Conservation (phyloP, 1,139 yeast genomes). For the Spathaspora jeffriesii region DNA sequence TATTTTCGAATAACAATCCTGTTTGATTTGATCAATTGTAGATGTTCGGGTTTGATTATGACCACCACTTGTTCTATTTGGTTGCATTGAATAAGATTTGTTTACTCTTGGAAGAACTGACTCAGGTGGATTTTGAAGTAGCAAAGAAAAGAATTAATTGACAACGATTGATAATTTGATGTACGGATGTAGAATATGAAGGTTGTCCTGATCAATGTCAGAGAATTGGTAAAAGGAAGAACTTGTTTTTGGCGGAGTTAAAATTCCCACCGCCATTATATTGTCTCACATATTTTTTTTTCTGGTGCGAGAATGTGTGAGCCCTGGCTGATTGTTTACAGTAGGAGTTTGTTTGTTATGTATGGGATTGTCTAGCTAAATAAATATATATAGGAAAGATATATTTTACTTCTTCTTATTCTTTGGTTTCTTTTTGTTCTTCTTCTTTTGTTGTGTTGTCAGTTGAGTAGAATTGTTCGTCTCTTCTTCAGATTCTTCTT, state of each 20-base stretch:
- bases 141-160: too few species aligned
- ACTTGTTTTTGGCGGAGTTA: too few species aligned
- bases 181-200: too few species aligned
- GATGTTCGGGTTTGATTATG: neutral
- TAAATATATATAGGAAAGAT: neutral
- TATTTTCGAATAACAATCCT: slow-evolving; percentile 44
- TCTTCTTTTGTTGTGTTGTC: neutral
- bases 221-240: too few species aligned
- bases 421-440: slow-evolving; percentile 6
- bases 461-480: neutral
- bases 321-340: neutral
- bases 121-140: too few species aligned
- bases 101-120: too few species aligned
- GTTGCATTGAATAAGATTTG: neutral
- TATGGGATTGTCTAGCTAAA: neutral
- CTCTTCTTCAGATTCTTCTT: slow-evolving; percentile 3
- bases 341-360: neutral
- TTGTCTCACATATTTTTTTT: neutral
- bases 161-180: too few species aligned
- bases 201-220: too few species aligned
- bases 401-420: slow-evolving; percentile 4
- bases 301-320: neutral
- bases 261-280: too few species aligned
- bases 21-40: slow-evolving; percentile 29
- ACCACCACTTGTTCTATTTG: neutral